Conservation (phyloP, 1,284 basidiomycete species). For the Marasmius oreades region DNA sequence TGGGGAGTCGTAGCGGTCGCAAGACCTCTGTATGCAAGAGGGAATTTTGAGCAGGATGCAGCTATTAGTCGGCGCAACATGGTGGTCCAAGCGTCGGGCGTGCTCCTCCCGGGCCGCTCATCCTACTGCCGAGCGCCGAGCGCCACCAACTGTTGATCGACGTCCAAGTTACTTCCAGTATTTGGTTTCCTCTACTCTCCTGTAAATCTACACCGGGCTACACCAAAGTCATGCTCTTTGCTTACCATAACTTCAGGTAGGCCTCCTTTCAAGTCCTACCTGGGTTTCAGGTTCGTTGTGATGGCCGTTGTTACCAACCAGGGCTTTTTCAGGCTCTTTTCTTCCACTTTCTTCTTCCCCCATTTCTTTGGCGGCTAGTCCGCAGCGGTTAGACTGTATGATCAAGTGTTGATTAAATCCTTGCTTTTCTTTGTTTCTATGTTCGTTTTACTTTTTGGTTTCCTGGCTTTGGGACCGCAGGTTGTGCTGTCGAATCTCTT, state of each 20-base stretch:
- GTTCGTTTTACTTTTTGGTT: conserved; percentile 35
- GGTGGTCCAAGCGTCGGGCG: not conserved
- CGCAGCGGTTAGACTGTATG: conserved; percentile 18
- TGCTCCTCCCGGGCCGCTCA: not conserved
- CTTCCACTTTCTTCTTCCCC: conserved; percentile 16
- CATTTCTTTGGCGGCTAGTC: conserved; percentile 20
- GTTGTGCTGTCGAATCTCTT: conserved; percentile 41
- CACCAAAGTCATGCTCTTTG: too few relatives aligned
- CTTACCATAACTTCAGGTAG: too few relatives aligned
- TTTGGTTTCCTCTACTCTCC: too few relatives aligned
- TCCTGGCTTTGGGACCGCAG: conserved; percentile 42
- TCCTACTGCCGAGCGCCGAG: not conserved
- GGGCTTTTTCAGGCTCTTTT: conserved; percentile 5
- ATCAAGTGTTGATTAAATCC: conserved; percentile 16
- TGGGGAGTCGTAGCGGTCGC: conserved; percentile 23
- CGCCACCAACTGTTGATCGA: not conserved
- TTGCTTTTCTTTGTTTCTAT: conserved; percentile 22
- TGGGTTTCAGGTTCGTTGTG: too few relatives aligned
- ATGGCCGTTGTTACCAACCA: too few relatives aligned
- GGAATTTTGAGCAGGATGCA: not conserved
- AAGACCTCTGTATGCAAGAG: not conserved
- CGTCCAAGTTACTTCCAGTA: too few relatives aligned
- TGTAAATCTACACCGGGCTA: too few relatives aligned
- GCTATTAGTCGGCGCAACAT: conserved; percentile 10
- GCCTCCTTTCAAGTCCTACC: too few relatives aligned